These are phyloP conservation scores for Aurifilum marmelostoma DNA, from an alignment of 2,329 filamentous ascomycete species.

Conservation along the genomic window DNA sequence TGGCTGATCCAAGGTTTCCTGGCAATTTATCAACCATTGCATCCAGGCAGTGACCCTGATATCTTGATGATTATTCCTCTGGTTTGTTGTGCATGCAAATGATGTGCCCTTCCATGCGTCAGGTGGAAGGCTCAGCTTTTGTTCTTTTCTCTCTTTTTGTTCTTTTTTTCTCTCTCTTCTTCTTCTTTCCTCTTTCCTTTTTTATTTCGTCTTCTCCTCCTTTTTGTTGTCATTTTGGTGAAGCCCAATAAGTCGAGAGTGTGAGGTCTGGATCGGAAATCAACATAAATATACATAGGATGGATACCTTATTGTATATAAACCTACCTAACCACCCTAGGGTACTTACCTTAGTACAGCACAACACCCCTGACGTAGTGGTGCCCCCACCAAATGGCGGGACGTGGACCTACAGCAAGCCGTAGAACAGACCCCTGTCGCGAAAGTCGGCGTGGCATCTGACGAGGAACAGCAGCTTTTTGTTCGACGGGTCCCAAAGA, in stretches of 20 bases:
- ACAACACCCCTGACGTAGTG: conserved; percentile 10
- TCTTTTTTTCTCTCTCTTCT: background rate
- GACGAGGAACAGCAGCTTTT: background rate
- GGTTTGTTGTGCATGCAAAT: background rate
- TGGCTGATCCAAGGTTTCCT: too few relatives aligned
- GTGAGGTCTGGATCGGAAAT: background rate
- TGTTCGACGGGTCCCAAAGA: background rate
- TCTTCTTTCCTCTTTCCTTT: too few relatives aligned
- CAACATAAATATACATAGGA: too few relatives aligned
- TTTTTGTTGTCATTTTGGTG: background rate
- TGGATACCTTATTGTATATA: too few relatives aligned
- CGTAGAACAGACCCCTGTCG: conserved; percentile 9
- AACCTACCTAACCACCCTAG: too few relatives aligned
- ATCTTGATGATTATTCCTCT: background rate
- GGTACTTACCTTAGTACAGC: background rate
- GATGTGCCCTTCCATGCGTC: background rate
- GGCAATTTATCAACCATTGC: too few relatives aligned
- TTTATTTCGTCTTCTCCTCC: background rate
- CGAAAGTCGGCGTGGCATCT: conserved; percentile 14
- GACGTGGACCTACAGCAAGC: background rate
- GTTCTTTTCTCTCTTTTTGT: background rate
- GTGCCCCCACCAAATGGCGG: background rate
- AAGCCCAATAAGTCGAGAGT: background rate
- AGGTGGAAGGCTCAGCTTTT: background rate
- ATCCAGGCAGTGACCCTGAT: background rate